These are phyloP conservation scores for Knufia petricola DNA, from an alignment of 2,329 filamentous ascomycete species.

Conservation along the genomic window DNA sequence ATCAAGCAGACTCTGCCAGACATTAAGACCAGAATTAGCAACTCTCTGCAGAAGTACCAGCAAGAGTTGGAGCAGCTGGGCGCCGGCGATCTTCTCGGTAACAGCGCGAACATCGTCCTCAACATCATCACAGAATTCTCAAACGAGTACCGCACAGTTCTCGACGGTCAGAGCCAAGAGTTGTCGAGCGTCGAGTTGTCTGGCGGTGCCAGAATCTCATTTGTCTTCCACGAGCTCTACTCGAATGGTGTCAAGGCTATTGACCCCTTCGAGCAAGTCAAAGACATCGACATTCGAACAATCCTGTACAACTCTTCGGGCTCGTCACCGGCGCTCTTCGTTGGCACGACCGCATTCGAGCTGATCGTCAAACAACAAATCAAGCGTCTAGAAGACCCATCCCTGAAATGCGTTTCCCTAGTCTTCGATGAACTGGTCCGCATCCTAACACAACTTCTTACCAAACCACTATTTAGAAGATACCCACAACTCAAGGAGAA, in stretches of 20 bases:
- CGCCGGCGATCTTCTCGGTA: slow-evolving; percentile 79
- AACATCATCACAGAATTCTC: slow-evolving; percentile 99
- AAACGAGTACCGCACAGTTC: slow-evolving; percentile 90
- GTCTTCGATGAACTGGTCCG: slow-evolving; percentile 97
- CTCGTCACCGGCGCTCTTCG: slow-evolving; percentile 89
- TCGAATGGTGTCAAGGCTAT: slow-evolving; percentile 95
- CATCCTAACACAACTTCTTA: slow-evolving; percentile 80
- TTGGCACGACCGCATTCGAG: slow-evolving; percentile 96
- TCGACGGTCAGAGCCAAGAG: slow-evolving; percentile 95
- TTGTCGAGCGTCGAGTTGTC: slow-evolving; percentile 90
- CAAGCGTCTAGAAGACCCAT: slow-evolving; percentile 89
- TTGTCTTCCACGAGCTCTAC: slow-evolving; percentile 98
- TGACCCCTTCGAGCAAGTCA: slow-evolving; percentile 94
- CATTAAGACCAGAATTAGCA: slow-evolving; percentile 94
- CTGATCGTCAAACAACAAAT: slow-evolving; percentile 98
- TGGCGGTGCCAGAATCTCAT: slow-evolving; percentile 94
- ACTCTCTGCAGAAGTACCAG: slow-evolving; percentile 84
- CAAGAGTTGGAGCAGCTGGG: slow-evolving; percentile 73
- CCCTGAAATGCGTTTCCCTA: slow-evolving; percentile 90
- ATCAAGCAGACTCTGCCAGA: slow-evolving; percentile 99
- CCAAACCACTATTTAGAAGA: slow-evolving; percentile 80
- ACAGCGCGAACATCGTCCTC: slow-evolving; percentile 81
- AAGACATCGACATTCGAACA: slow-evolving; percentile 93
- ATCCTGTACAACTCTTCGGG: slow-evolving; percentile 99
- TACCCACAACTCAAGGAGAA: slow-evolving; percentile 96